A percentile compares a stretch with the other conserved stretches of the same genome.
phyloP scores from a whole-genome alignment of 2,329 filamentous ascomycete genomes.

The Colletotrichum plurivorum region DNA sequence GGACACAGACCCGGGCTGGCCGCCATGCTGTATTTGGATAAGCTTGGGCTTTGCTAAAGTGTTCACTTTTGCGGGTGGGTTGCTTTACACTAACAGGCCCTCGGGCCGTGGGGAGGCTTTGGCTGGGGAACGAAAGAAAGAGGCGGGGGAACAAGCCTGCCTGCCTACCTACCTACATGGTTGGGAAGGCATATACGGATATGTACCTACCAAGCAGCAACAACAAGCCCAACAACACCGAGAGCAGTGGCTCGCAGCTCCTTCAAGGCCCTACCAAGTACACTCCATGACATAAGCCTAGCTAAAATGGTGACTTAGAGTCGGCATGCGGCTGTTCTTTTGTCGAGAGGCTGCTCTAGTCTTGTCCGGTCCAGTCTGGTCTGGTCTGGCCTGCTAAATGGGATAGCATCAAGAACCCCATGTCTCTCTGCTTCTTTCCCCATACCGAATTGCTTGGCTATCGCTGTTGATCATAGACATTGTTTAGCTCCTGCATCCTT shows the following conservation, averaged over 20 bases:
- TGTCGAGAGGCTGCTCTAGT: no score
- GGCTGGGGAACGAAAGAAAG: slow-evolving; percentile 20
- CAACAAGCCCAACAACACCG: no score
- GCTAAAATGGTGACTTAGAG: no score
- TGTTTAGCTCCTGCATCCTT: not conserved
- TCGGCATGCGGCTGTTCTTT: no score
- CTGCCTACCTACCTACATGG: no score
- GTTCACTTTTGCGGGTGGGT: not conserved
- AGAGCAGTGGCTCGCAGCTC: no score
- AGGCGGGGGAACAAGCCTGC: slow-evolving; percentile 1
- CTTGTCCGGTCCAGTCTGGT: no score
- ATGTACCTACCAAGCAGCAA: not conserved
- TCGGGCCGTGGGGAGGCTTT: not conserved
- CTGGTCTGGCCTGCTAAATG: no score
- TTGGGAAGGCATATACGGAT: not conserved
- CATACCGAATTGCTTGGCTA: not conserved
- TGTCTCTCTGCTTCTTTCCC: not conserved
- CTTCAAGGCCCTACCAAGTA: no score
- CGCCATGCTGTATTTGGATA: not conserved
- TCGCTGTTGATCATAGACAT: not conserved
- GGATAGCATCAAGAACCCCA: not conserved
- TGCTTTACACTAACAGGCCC: not conserved
- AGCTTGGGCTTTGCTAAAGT: not conserved
- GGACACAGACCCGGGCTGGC: slow-evolving; percentile 7
- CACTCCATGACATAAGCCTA: no score